Conservation (phyloP, 305 asterid genomes). For the Lippia alba region DNA sequence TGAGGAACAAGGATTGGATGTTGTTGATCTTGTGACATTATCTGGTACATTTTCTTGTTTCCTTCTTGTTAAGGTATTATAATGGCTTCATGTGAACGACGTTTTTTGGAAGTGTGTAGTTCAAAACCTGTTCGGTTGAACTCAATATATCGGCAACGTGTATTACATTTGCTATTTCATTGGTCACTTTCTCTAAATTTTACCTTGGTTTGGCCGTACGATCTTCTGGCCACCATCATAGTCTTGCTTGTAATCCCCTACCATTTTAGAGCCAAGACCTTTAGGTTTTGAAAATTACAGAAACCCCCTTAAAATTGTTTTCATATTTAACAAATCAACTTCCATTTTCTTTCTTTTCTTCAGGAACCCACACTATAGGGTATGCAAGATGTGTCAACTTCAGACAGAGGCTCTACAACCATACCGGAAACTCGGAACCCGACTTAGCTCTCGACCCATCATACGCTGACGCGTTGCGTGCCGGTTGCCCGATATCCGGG, state of each 20-base stretch:
- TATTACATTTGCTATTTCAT: too few relatives aligned
- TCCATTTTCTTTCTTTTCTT: not conserved
- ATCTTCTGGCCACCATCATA: too few relatives aligned
- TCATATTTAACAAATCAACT: not conserved
- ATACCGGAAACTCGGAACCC: constrained; percentile 65
- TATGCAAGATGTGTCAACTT: constrained; percentile 78
- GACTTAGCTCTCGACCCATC: constrained; percentile 64
- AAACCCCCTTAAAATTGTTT: not conserved
- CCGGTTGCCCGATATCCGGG: constrained; percentile 75
- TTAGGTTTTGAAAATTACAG: too few relatives aligned
- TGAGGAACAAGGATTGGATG: constrained; percentile 69
- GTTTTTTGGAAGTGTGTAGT: too few relatives aligned
- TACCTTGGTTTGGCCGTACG: too few relatives aligned
- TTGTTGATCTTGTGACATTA: constrained; percentile 88
- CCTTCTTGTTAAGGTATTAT: not conserved
- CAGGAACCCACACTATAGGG: constrained; percentile 97
- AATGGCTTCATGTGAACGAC: too few relatives aligned
- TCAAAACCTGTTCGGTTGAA: too few relatives aligned
- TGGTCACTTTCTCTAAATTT: too few relatives aligned
- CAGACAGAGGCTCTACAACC: constrained; percentile 91
- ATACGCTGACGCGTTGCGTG: constrained; percentile 64
- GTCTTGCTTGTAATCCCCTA: too few relatives aligned
- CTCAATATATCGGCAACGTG: too few relatives aligned
- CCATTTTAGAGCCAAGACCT: too few relatives aligned
- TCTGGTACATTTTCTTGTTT: constrained; percentile 52